Percentiles rank a stretch among this genome's conserved stretches.
phyloP scores from a whole-genome alignment of 441 rosid genomes.

The Caryocar brasiliense region DNA sequence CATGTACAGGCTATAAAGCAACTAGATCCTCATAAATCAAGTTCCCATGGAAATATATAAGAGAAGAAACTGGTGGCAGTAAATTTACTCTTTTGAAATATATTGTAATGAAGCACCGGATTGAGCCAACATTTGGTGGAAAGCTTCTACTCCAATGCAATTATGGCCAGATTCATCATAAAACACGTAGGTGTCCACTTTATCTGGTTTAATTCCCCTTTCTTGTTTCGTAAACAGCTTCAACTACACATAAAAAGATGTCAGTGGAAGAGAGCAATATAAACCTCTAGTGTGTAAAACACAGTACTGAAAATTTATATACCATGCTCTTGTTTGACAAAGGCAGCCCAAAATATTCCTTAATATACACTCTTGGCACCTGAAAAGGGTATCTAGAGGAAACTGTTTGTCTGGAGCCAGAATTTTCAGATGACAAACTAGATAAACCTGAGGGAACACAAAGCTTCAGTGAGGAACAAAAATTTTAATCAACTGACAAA shows the following conservation, averaged over 20 bases:
- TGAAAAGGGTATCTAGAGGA: slow-evolving; percentile 55
- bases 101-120: slow-evolving; percentile 62
- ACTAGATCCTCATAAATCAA: not conserved
- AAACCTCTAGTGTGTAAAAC: slow-evolving; percentile 2
- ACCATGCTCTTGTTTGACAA: slow-evolving; percentile 44
- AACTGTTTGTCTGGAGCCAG: slow-evolving; percentile 33
- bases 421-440: slow-evolving; percentile 31
- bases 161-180: slow-evolving; percentile 40
- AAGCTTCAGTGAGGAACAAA: slow-evolving; percentile 8
- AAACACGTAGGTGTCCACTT: slow-evolving; percentile 56
- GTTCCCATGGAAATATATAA: slow-evolving; percentile 3
- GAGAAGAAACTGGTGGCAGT: slow-evolving; percentile 4
- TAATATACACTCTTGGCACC: slow-evolving; percentile 46
- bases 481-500: not conserved
- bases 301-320: slow-evolving; percentile 9
- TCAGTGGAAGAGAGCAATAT: slow-evolving; percentile 8
- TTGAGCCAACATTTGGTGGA: slow-evolving; percentile 44
- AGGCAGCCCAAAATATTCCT: slow-evolving; percentile 63
- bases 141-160: slow-evolving; percentile 46
- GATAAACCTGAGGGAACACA: slow-evolving; percentile 45
- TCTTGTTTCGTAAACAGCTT: slow-evolving; percentile 27
- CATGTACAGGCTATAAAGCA: not conserved
- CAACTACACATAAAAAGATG: slow-evolving; percentile 25
- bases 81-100: slow-evolving; percentile 54
- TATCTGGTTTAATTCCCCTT: slow-evolving; percentile 38